Percentiles rank a stretch among this genome's conserved stretches.
phyloP scores from a whole-genome alignment of 2,329 filamentous ascomycete genomes.

The Phaeoacremonium minimum region DNA sequence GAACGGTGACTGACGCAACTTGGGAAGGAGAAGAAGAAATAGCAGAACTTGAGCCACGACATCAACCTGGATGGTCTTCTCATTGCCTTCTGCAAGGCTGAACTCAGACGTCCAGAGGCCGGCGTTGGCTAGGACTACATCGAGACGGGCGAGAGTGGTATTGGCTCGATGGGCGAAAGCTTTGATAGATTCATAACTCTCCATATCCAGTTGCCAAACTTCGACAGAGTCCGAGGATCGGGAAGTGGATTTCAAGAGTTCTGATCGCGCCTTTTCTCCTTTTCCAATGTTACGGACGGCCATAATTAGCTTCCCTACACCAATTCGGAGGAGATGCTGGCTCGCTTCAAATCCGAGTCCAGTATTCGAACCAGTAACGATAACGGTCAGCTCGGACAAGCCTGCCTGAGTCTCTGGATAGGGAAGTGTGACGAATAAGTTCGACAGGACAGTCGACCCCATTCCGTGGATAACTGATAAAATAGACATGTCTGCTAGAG shows the following conservation, averaged over 20 bases:
- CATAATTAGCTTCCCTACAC: conserved; percentile 29
- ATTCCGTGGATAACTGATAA: not conserved
- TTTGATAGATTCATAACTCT: conserved; percentile 30
- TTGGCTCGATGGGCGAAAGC: conserved; percentile 28
- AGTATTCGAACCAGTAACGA: conserved; percentile 34
- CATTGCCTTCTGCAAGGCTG: conserved; percentile 35
- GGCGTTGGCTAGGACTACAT: conserved; percentile 37
- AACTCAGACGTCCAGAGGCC: conserved; percentile 34
- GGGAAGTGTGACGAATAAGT: not conserved
- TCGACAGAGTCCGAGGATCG: conserved; percentile 5
- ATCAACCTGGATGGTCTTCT: conserved; percentile 37
- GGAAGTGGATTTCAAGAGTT: conserved; percentile 11
- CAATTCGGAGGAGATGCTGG: conserved; percentile 25
- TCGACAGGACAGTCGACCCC: not conserved
- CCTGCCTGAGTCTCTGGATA: not conserved
- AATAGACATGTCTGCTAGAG: not conserved
- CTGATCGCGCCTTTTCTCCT: conserved; percentile 18
- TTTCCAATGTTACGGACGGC: conserved; percentile 25
- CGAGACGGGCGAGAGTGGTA: conserved; percentile 29
- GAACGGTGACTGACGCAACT: conserved; percentile 21
- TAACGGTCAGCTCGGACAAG: conserved; percentile 19
- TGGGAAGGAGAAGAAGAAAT: conserved; percentile 39
- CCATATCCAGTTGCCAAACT: conserved; percentile 40
- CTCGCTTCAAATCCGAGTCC: conserved; percentile 35
- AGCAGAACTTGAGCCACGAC: conserved; percentile 31